Evolutionary conservation across 345 rosid species (phyloP).

Genomic region (Microthlaspi erraticum): DNA sequence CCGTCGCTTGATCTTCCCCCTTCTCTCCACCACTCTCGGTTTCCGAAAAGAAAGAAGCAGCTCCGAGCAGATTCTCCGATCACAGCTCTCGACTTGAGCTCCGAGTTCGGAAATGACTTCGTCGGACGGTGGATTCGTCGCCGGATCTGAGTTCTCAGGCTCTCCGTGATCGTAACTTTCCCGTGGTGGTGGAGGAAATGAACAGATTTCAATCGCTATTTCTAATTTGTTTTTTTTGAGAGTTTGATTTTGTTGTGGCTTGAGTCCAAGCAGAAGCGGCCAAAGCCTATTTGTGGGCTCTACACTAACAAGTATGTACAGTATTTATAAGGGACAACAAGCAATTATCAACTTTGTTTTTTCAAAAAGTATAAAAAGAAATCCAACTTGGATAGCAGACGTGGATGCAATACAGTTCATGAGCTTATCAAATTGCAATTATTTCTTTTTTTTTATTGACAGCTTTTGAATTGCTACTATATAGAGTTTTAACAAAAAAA

Average conservation of each 20-base stretch:
- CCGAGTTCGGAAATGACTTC: neutral
- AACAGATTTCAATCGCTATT: slow-evolving; percentile 8
- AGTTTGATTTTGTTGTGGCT: slow-evolving; percentile 25
- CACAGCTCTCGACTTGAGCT: slow-evolving; percentile 14
- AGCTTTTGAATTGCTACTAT: no score
- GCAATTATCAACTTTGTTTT: slow-evolving; percentile 2
- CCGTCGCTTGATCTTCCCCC: slow-evolving; percentile 43
- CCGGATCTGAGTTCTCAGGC: slow-evolving; percentile 37
- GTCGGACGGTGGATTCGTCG: slow-evolving; percentile 5
- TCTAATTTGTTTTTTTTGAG: neutral
- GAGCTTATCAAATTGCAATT: neutral
- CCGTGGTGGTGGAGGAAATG: slow-evolving; percentile 34
- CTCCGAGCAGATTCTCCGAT: slow-evolving; percentile 31
- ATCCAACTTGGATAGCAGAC: slow-evolving; percentile 39
- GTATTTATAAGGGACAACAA: neutral
- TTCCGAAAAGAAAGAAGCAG: neutral
- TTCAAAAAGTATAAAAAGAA: neutral
- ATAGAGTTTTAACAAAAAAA: neutral
- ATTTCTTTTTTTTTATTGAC: no score
- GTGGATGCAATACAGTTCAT: slow-evolving; percentile 34
- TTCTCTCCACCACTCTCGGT: slow-evolving; percentile 28
- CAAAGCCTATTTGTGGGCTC: slow-evolving; percentile 31
- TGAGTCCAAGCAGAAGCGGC: slow-evolving; percentile 33
- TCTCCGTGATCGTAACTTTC: slow-evolving; percentile 17
- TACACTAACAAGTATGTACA: slow-evolving; percentile 1